These are phyloP conservation scores for Saccharum officinarum DNA, from an alignment of 176 grass and related monocot species.

Conservation along the genomic window DNA sequence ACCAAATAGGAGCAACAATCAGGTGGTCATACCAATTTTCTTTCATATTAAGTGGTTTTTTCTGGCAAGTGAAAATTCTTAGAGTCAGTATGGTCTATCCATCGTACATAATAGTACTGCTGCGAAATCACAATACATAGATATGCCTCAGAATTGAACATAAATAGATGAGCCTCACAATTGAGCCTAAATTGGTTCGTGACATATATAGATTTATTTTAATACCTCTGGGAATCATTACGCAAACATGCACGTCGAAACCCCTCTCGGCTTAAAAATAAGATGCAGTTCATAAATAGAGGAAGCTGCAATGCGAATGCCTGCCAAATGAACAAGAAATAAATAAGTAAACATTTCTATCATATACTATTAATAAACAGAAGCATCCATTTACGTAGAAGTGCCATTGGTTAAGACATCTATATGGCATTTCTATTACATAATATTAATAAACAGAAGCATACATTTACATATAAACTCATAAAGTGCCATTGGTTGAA, in stretches of 20 bases:
- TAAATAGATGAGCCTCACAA: neutral
- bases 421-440: neutral
- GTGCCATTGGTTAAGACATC: neutral
- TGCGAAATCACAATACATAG: conserved; percentile 15
- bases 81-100: neutral
- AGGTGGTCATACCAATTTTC: neutral
- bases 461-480: neutral
- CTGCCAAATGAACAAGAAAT: conserved; percentile 48
- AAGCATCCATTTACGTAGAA: neutral
- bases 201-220: neutral
- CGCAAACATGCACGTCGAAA: conserved; percentile 98
- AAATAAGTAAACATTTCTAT: neutral
- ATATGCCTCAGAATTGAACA: neutral
- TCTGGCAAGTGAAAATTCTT: neutral
- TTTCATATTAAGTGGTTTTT: neutral
- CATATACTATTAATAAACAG: neutral
- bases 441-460: conserved; percentile 4
- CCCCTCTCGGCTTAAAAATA: conserved; percentile 96
- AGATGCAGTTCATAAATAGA: conserved; percentile 84
- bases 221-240: conserved; percentile 68
- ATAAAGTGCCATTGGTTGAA: neutral
- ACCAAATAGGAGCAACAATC: neutral
- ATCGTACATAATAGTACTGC: neutral
- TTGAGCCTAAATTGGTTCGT: neutral
- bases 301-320: conserved; percentile 89